A percentile compares a stretch with the other conserved stretches of the same genome.
phyloP scores from a whole-genome alignment of 371 early-diverging fungal genomes.

The Rhizopus sp. region DNA sequence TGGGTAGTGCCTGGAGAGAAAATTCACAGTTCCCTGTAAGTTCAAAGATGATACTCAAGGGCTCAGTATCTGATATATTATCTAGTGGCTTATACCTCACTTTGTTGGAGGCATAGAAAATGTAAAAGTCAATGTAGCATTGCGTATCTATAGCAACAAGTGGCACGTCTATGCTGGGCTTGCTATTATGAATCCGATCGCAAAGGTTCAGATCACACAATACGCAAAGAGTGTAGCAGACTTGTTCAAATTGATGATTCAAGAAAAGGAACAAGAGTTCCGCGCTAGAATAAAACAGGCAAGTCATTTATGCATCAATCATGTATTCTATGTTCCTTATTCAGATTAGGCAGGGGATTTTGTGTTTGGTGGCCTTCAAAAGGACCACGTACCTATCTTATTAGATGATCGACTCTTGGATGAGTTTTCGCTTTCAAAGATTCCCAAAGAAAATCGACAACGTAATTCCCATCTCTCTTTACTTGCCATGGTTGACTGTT shows the following conservation, averaged over 20 bases:
- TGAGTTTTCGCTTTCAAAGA: conserved; percentile 84
- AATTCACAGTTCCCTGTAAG: conserved; percentile 80
- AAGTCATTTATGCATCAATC: too few species aligned
- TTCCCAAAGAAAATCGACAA: conserved; percentile 72
- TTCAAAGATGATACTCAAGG: not conserved
- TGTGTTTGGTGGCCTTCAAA: conserved; percentile 80
- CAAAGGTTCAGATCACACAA: conserved; percentile 82
- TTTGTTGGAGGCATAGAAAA: conserved; percentile 95
- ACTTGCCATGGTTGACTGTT: conserved; percentile 93
- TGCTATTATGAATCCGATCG: conserved; percentile 92
- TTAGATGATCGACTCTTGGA: conserved; percentile 83
- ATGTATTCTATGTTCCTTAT: too few species aligned
- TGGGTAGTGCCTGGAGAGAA: conserved; percentile 95
- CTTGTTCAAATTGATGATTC: conserved; percentile 93
- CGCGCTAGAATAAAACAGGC: conserved; percentile 62
- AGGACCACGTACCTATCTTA: conserved; percentile 67
- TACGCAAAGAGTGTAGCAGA: conserved; percentile 87
- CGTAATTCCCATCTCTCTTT: conserved; percentile 94
- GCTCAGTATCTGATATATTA: not conserved
- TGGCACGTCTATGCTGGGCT: conserved; percentile 98
- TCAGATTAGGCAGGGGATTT: conserved; percentile 63
- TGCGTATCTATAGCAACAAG: conserved; percentile 92
- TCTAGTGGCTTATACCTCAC: conserved; percentile 81
- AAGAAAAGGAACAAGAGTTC: conserved; percentile 83
- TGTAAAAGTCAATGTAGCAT: conserved; percentile 89